These are phyloP conservation scores for Hortaea werneckii DNA, from an alignment of 2,329 filamentous ascomycete species.

Conservation along the genomic window DNA sequence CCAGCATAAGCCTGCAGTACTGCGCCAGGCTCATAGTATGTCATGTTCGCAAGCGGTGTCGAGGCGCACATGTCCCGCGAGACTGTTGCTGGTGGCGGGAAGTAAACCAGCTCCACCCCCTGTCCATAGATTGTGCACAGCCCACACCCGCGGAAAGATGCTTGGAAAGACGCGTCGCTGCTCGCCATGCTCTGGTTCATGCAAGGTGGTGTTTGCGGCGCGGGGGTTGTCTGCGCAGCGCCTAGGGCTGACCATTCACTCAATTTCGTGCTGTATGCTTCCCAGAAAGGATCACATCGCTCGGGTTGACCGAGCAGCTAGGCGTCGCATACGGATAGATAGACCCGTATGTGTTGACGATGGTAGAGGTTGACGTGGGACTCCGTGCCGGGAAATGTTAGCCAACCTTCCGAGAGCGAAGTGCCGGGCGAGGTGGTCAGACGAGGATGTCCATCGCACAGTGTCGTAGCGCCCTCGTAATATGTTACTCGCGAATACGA, in stretches of 20 bases:
- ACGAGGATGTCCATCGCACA: slow-evolving; percentile 22
- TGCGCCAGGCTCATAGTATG: slow-evolving; percentile 14
- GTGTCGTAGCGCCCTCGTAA: slow-evolving; percentile 19
- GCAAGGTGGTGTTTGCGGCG: slow-evolving; percentile 16
- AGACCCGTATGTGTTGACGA: slow-evolving; percentile 4
- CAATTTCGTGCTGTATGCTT: slow-evolving; percentile 15
- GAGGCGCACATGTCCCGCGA: slow-evolving; percentile 21
- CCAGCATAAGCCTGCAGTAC: slow-evolving; percentile 17
- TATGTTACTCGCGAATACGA: slow-evolving; percentile 13
- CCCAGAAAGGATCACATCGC: slow-evolving; percentile 21
- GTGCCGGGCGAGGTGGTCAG: slow-evolving; percentile 17
- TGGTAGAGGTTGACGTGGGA: slow-evolving; percentile 5
- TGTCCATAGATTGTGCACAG: slow-evolving; percentile 23
- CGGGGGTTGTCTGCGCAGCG: slow-evolving; percentile 8
- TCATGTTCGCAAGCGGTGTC: slow-evolving; percentile 16
- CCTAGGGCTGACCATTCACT: neutral
- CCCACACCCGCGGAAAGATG: slow-evolving; percentile 18
- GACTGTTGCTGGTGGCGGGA: slow-evolving; percentile 15
- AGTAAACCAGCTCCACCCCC: slow-evolving; percentile 22
- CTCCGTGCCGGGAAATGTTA: slow-evolving; percentile 6
- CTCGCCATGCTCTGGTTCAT: slow-evolving; percentile 11
- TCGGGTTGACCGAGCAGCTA: slow-evolving; percentile 14
- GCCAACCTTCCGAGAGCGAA: slow-evolving; percentile 9
- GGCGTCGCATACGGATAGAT: slow-evolving; percentile 11
- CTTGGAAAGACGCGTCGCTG: slow-evolving; percentile 4